A percentile compares a stretch with the other conserved stretches of the same genome.
Evolutionary conservation across 192 early-diverging fungal species (phyloP).

Genomic region (Umbelopsis vinacea): DNA sequence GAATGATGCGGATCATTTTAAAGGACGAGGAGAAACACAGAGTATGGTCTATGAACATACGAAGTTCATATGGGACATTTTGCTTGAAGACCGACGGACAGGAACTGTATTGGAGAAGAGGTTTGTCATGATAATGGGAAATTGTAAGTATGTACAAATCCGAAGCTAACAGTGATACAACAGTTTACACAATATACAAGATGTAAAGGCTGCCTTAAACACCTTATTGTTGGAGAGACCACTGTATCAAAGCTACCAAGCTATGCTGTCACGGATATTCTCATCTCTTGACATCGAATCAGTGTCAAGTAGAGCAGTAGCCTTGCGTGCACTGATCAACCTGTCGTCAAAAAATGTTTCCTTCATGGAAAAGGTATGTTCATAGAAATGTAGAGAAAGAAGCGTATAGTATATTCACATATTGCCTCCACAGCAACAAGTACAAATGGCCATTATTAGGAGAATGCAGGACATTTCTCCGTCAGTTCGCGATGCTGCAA

Average conservation of each 20-base stretch:
- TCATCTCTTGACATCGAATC: slow-evolving; percentile 64
- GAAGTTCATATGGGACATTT: not conserved
- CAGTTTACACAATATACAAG: slow-evolving; percentile 9
- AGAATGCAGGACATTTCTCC: slow-evolving; percentile 83
- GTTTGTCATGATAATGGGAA: not conserved
- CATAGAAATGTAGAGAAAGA: not conserved
- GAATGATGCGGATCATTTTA: not conserved
- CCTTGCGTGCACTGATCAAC: slow-evolving; percentile 78
- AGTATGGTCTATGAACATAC: not conserved
- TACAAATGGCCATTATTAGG: slow-evolving; percentile 72
- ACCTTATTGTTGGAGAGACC: slow-evolving; percentile 55
- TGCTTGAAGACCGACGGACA: not conserved
- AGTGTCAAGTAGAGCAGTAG: slow-evolving; percentile 75
- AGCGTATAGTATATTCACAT: not conserved
- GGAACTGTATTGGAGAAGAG: not conserved
- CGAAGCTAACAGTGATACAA: not conserved
- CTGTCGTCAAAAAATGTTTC: slow-evolving; percentile 70
- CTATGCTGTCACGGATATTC: slow-evolving; percentile 68
- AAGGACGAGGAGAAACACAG: not conserved
- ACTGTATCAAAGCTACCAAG: slow-evolving; percentile 72
- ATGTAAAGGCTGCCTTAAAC: slow-evolving; percentile 43
- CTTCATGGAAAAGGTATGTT: slow-evolving; percentile 60
- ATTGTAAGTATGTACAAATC: not conserved
- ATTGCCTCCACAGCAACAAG: slow-evolving; percentile 43
- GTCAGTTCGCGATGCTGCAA: slow-evolving; percentile 87